These are phyloP conservation scores for Coniochaeta hoffmannii DNA, from an alignment of 2,329 filamentous ascomycete genomes.

Conservation along the genomic window DNA sequence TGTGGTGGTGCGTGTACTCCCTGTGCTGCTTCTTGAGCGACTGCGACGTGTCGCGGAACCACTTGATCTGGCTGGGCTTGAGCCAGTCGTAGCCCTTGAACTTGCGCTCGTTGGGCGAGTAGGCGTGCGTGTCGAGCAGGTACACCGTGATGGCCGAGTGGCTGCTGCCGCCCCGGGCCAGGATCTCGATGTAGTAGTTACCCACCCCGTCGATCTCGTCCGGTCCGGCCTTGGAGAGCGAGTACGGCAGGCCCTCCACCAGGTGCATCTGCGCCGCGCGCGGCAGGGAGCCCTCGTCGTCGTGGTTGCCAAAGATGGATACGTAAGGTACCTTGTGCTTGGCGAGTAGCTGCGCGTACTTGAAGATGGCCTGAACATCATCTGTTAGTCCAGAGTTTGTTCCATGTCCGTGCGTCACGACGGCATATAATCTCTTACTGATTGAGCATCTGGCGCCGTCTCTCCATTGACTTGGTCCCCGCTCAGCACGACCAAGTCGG, in stretches of 20 bases:
- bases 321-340: slow-evolving; percentile 85
- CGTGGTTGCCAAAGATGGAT: slow-evolving; percentile 94
- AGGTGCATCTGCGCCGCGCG: slow-evolving; percentile 77
- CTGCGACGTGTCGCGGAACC: slow-evolving; percentile 78
- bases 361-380: slow-evolving; percentile 68
- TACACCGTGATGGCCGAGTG: slow-evolving; percentile 95
- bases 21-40: slow-evolving; percentile 68
- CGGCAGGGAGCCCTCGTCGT: slow-evolving; percentile 79
- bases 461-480: slow-evolving; percentile 96
- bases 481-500: slow-evolving; percentile 83
- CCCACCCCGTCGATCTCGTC: slow-evolving; percentile 81
- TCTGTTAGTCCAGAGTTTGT: slow-evolving; percentile 13
- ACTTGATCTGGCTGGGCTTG: slow-evolving; percentile 87
- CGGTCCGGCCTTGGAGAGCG: slow-evolving; percentile 76
- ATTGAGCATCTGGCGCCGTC: slow-evolving; percentile 83
- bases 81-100: slow-evolving; percentile 97
- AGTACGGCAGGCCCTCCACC: slow-evolving; percentile 81
- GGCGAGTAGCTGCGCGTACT: slow-evolving; percentile 77
- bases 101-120: slow-evolving; percentile 80
- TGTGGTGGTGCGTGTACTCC: slow-evolving; percentile 84
- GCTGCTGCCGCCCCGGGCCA: slow-evolving; percentile 68
- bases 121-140: slow-evolving; percentile 85
- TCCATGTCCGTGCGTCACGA: background rate
- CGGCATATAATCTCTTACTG: slow-evolving; percentile 37
- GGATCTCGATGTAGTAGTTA: slow-evolving; percentile 89